Percentiles rank a stretch among this genome's conserved stretches.
Evolutionary conservation across 2,329 filamentous ascomycete genomes (phyloP).

Genomic region (Fusarium marasasianum): DNA sequence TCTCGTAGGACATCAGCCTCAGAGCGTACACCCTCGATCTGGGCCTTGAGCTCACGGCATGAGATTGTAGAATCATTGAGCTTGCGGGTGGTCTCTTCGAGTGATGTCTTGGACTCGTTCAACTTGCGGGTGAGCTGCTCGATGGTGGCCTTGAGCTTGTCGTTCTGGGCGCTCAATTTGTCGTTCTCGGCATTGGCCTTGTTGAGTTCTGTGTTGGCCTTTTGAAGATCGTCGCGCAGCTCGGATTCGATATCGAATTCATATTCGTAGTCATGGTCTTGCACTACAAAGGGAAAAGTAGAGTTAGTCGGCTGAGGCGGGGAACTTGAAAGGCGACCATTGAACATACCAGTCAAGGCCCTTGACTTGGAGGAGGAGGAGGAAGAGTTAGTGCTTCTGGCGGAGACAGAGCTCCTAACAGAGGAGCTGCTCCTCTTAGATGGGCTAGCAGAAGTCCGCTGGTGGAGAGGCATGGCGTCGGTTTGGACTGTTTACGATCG

Average conservation of each 20-base stretch:
- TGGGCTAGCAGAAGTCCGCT: slow-evolving; percentile 41
- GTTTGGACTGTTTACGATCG: slow-evolving; percentile 32
- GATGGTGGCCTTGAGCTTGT: slow-evolving; percentile 42
- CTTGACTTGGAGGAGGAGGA: slow-evolving; percentile 27
- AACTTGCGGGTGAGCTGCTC: slow-evolving; percentile 46
- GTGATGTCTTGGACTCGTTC: slow-evolving; percentile 38
- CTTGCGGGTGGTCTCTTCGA: slow-evolving; percentile 31
- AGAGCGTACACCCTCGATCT: slow-evolving; percentile 39
- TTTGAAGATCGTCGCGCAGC: slow-evolving; percentile 42
- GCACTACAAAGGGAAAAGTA: slow-evolving; percentile 17
- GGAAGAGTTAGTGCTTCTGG: slow-evolving; percentile 24
- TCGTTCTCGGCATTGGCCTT: slow-evolving; percentile 43
- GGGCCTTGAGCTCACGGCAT: slow-evolving; percentile 41
- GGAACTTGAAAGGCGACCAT: slow-evolving; percentile 16
- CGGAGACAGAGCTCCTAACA: slow-evolving; percentile 33
- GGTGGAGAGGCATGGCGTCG: slow-evolving; percentile 44
- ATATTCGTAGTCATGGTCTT: slow-evolving; percentile 40
- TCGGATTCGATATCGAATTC: slow-evolving; percentile 37
- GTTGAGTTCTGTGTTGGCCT: slow-evolving; percentile 43
- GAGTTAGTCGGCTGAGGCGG: slow-evolving; percentile 26
- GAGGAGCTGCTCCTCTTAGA: slow-evolving; percentile 41
- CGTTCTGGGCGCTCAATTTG: slow-evolving; percentile 42
- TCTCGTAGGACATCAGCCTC: slow-evolving; percentile 41
- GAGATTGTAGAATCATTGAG: slow-evolving; percentile 31
- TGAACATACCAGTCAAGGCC: slow-evolving; percentile 39